Evolutionary conservation across 2,329 filamentous ascomycete species (phyloP).

Genomic region (Exophiala viscosa): DNA sequence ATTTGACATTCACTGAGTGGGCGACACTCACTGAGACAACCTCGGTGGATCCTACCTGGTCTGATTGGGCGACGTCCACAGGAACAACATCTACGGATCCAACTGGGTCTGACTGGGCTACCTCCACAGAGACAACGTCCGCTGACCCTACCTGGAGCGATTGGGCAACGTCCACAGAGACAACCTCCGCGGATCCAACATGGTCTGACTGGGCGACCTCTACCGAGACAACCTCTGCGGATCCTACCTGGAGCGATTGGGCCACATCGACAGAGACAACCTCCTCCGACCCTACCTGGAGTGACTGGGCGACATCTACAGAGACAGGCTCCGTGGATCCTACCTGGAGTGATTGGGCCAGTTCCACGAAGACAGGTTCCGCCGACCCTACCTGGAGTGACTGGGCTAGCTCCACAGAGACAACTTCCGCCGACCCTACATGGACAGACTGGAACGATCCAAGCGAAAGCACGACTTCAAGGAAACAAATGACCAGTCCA

Average conservation of each 20-base stretch:
- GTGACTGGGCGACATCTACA: background rate
- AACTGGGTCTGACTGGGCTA: background rate
- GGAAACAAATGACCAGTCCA: background rate
- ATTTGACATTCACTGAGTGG: no score
- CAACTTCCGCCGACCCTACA: background rate
- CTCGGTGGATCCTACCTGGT: no score
- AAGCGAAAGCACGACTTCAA: background rate
- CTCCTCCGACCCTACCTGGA: background rate
- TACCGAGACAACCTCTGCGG: background rate
- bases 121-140: background rate
- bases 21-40: no score
- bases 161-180: slow-evolving; percentile 6
- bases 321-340: background rate
- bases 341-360: background rate
- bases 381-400: background rate
- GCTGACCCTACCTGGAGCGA: slow-evolving; percentile 3
- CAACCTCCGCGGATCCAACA: background rate
- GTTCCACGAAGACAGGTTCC: background rate
- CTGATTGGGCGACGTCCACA: no score
- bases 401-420: background rate
- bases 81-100: background rate
- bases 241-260: background rate
- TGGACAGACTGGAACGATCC: background rate
- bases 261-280: background rate
- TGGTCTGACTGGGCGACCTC: background rate